These are phyloP conservation scores for Ustilago hordei DNA, from an alignment of 1,284 basidiomycete genomes.

Conservation along the genomic window DNA sequence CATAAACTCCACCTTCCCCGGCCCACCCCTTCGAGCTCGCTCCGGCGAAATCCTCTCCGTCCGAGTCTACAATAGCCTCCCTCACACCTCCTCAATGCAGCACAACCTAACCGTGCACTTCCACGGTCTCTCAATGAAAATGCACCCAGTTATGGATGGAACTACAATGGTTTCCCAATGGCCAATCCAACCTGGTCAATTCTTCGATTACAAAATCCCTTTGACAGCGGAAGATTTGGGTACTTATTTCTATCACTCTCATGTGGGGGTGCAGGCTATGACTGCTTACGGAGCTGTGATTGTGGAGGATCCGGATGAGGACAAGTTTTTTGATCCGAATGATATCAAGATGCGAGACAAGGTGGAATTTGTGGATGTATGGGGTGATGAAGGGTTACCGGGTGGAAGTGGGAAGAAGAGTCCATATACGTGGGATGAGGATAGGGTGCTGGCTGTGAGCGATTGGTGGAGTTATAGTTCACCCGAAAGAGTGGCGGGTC, in stretches of 20 bases:
- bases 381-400: conserved; percentile 8
- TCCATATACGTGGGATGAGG: conserved; percentile 43
- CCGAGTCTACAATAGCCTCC: conserved; percentile 46
- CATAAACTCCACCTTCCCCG: conserved; percentile 55
- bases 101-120: conserved; percentile 57
- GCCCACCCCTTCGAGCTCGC: conserved; percentile 52
- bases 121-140: conserved; percentile 52
- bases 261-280: conserved; percentile 57
- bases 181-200: conserved; percentile 43
- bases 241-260: conserved; percentile 56
- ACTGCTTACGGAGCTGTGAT: conserved; percentile 58
- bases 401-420: conserved; percentile 2
- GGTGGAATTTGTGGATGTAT: conserved; percentile 8
- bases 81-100: neutral
- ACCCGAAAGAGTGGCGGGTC: conserved; percentile 16
- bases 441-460: conserved; percentile 41
- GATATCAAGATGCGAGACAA: neutral
- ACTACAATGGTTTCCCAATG: conserved; percentile 57
- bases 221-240: conserved; percentile 32
- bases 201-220: conserved; percentile 54
- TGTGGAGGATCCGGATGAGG: conserved; percentile 39
- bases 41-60: conserved; percentile 53
- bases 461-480: conserved; percentile 49
- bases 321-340: conserved; percentile 4
- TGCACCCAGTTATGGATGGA: conserved; percentile 61